phyloP scores from a whole-genome alignment of 163 green algal species.

The Coccomyxa subellipsoidea region DNA sequence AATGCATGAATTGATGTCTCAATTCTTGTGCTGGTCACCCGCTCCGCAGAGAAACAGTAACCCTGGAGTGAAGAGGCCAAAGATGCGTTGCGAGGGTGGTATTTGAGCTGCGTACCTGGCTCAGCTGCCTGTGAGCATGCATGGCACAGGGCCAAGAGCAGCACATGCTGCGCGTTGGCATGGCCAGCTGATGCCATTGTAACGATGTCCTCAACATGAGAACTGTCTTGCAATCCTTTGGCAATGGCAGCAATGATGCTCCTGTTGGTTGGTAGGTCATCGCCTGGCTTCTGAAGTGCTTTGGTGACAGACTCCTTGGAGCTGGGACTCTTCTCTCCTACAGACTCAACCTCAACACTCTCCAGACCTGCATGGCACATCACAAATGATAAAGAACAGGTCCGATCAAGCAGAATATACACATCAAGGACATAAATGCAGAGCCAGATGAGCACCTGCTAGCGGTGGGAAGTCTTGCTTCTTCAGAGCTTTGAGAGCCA shows the following conservation, averaged over 20 bases:
- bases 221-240: neutral
- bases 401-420: no score
- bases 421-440: no score
- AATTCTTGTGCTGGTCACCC: neutral
- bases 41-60: neutral
- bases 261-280: neutral
- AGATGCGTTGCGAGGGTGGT: neutral
- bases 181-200: neutral
- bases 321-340: neutral
- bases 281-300: neutral
- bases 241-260: neutral
- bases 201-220: neutral
- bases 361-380: neutral
- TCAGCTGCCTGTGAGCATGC: neutral
- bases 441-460: no score
- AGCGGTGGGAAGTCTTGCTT: neutral
- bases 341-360: neutral
- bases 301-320: no score
- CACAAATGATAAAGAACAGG: neutral
- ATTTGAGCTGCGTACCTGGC: neutral
- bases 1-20: neutral
- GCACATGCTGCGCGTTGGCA: neutral
- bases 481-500: neutral
- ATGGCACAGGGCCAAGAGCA: neutral
- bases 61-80: no score